Evolutionary conservation across 2,329 filamentous ascomycete genomes (phyloP).

Genomic region (Fusarium pseudonygamai): DNA sequence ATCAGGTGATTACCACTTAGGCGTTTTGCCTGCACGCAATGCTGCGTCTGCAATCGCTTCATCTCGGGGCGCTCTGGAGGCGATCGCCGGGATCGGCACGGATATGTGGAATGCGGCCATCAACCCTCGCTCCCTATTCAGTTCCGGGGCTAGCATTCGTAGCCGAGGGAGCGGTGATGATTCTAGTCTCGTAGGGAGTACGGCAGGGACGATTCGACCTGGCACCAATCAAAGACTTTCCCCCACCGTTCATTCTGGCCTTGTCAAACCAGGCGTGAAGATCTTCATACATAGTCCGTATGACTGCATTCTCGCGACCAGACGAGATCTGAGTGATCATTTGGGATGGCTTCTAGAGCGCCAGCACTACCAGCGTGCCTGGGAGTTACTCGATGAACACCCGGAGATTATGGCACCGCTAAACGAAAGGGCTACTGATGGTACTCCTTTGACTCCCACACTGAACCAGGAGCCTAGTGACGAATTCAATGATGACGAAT

Average conservation of each 20-base stretch:
- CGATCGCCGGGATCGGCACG: slow-evolving; percentile 74
- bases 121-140: slow-evolving; percentile 87
- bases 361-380: slow-evolving; percentile 83
- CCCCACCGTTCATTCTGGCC: slow-evolving; percentile 60
- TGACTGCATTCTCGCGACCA: slow-evolving; percentile 92
- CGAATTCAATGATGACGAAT: slow-evolving; percentile 79
- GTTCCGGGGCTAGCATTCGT: slow-evolving; percentile 80
- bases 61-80: slow-evolving; percentile 79
- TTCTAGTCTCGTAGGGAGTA: slow-evolving; percentile 58
- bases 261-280: slow-evolving; percentile 68
- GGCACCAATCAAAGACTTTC: slow-evolving; percentile 37
- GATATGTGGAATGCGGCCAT: slow-evolving; percentile 93
- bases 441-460: slow-evolving; percentile 53
- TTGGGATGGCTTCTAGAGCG: slow-evolving; percentile 86
- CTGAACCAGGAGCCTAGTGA: slow-evolving; percentile 55
- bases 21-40: slow-evolving; percentile 78
- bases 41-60: slow-evolving; percentile 71
- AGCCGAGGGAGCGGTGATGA: slow-evolving; percentile 70
- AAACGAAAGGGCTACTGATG: slow-evolving; percentile 53
- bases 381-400: slow-evolving; percentile 88
- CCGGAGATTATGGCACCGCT: slow-evolving; percentile 72
- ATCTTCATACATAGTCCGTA: slow-evolving; percentile 97
- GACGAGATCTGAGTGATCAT: slow-evolving; percentile 86
- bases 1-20: slow-evolving; percentile 91
- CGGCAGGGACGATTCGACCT: slow-evolving; percentile 45